A percentile compares a stretch with the other conserved stretches of the same genome.
These are phyloP conservation scores for Plasmodium coatneyi DNA, from an alignment of 169 alveolate genomes.

Conservation along the genomic window DNA sequence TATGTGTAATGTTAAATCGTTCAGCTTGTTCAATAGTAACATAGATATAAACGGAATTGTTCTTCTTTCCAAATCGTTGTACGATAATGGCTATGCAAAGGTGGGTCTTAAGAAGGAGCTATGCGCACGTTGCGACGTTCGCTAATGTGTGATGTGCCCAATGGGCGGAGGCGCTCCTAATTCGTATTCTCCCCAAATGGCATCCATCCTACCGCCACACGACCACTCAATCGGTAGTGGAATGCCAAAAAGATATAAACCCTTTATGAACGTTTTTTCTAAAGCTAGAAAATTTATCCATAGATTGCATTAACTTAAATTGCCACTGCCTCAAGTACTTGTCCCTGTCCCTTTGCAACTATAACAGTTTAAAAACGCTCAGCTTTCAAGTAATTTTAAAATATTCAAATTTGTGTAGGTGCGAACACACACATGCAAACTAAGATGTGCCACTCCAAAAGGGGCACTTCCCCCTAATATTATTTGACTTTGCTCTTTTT, in stretches of 20 bases:
- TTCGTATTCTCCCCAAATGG: background rate
- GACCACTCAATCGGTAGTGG: background rate
- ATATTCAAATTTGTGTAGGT: slow-evolving; percentile 1
- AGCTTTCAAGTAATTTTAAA: slow-evolving; percentile 57
- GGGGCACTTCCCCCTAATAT: background rate
- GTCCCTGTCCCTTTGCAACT: slow-evolving; percentile 55
- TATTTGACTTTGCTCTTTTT: background rate
- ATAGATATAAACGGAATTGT: slow-evolving; percentile 46
- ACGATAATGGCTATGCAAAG: slow-evolving; percentile 58
- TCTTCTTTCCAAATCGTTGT: slow-evolving; percentile 50
- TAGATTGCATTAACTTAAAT: slow-evolving; percentile 30
- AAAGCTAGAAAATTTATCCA: slow-evolving; percentile 58
- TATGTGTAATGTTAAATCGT: slow-evolving; percentile 35
- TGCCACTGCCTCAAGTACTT: slow-evolving; percentile 41
- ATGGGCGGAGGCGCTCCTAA: background rate
- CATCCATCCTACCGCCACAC: background rate
- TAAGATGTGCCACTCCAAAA: background rate
- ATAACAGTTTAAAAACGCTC: slow-evolving; percentile 52
- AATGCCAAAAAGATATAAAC: background rate
- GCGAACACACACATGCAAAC: background rate
- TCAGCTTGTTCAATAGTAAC: slow-evolving; percentile 45
- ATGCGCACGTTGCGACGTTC: background rate
- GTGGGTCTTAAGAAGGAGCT: background rate
- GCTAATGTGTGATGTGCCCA: background rate
- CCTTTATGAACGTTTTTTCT: background rate